phyloP scores from a whole-genome alignment of 768 basidiomycete genomes.

The Naganishia vishniacii region DNA sequence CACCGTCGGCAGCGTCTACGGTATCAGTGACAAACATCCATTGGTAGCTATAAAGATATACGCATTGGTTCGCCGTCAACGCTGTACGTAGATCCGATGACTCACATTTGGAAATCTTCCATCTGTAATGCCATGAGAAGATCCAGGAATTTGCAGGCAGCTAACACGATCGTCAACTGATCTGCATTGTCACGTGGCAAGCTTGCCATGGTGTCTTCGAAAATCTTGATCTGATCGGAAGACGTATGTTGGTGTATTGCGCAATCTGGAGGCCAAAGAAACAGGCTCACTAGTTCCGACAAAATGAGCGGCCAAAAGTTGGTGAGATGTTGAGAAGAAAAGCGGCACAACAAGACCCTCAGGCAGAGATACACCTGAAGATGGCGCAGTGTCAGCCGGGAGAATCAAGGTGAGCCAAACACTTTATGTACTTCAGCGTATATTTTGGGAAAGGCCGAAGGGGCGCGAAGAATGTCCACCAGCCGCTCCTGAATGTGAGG shows the following conservation, averaged over 20 bases:
- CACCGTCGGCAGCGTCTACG: conserved; percentile 84
- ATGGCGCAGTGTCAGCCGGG: not conserved
- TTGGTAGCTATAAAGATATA: conserved; percentile 60
- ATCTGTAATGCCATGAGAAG: conserved; percentile 86
- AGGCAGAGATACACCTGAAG: conserved; percentile 71
- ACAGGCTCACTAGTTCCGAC: conserved; percentile 69
- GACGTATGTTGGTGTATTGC: not conserved
- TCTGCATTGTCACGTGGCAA: conserved; percentile 78
- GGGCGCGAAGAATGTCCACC: conserved; percentile 78
- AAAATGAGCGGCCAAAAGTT: conserved; percentile 96
- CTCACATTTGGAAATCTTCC: conserved; percentile 93
- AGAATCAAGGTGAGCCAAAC: not conserved
- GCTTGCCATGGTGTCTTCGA: conserved; percentile 69
- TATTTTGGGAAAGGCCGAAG: conserved; percentile 70
- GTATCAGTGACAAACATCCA: conserved; percentile 99
- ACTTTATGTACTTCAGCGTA: conserved; percentile 67
- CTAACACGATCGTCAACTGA: conserved; percentile 70
- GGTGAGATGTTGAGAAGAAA: conserved; percentile 82
- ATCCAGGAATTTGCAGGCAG: conserved; percentile 91
- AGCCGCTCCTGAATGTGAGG: conserved; percentile 95
- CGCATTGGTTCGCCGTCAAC: not conserved
- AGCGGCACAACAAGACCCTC: conserved; percentile 78
- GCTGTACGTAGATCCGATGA: not conserved
- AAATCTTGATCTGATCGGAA: conserved; percentile 67
- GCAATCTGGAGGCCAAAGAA: not conserved